Evolutionary conservation across 2,329 filamentous ascomycete species (phyloP).

Genomic region (Lachnellula subtilissima): DNA sequence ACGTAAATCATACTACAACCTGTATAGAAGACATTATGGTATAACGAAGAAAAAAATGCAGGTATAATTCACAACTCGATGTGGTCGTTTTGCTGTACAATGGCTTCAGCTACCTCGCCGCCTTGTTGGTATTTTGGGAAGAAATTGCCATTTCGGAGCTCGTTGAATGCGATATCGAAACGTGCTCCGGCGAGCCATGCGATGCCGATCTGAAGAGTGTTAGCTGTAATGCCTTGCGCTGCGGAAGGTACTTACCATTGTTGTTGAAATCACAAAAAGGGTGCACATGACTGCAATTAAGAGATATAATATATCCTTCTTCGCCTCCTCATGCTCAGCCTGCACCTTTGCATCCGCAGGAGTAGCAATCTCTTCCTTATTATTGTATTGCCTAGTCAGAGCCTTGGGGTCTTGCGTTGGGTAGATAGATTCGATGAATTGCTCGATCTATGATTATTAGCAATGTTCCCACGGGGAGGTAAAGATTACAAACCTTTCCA

Average conservation of each 20-base stretch:
- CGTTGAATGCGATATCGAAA: conserved; percentile 65
- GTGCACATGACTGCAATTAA: conserved; percentile 60
- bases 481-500: conserved; percentile 59
- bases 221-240: conserved; percentile 4
- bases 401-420: conserved; percentile 72
- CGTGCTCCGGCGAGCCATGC: conserved; percentile 79
- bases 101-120: conserved; percentile 21
- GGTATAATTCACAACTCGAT: conserved; percentile 19
- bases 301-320: conserved; percentile 56
- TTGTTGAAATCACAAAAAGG: conserved; percentile 63
- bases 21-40: not conserved
- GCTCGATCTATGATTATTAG: conserved; percentile 63
- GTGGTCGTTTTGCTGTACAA: conserved; percentile 28
- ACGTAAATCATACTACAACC: not conserved
- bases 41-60: conserved; percentile 6
- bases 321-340: conserved; percentile 51
- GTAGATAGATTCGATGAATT: conserved; percentile 93
- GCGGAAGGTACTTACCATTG: conserved; percentile 63
- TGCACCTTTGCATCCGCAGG: conserved; percentile 36
- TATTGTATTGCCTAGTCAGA: conserved; percentile 37
- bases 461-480: not conserved
- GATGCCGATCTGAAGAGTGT: conserved; percentile 56
- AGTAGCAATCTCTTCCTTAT: conserved; percentile 31
- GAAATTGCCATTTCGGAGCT: conserved; percentile 45
- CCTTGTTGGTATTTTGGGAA: conserved; percentile 26